Evolutionary conservation across 371 early-diverging fungal species (phyloP).

Genomic region (Syncephalastrum monosporum): DNA sequence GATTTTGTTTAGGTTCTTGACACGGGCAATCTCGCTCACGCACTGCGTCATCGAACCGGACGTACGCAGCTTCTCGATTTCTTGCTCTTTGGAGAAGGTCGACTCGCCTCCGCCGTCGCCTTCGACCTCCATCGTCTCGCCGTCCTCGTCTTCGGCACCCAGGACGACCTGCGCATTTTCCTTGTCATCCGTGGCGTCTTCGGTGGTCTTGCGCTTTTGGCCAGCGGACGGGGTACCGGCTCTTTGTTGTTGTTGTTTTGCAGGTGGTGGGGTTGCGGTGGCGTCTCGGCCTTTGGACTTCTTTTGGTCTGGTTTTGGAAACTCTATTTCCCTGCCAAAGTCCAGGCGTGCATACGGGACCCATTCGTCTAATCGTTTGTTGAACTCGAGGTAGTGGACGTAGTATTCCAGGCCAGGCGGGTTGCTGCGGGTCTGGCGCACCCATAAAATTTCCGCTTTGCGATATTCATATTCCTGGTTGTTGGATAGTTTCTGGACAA

Average conservation of each 20-base stretch:
- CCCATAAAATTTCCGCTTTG: conserved; percentile 92
- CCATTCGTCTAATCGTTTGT: conserved; percentile 99
- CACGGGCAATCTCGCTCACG: conserved; percentile 85
- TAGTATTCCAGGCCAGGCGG: conserved; percentile 78
- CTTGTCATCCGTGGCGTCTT: conserved; percentile 18
- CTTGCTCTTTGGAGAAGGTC: conserved; percentile 79
- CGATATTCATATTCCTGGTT: conserved; percentile 63
- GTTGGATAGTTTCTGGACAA: conserved; percentile 62
- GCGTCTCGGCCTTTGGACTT: conserved; percentile 51
- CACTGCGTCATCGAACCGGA: conserved; percentile 96
- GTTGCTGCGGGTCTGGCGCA: conserved; percentile 56
- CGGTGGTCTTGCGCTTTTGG: conserved; percentile 27
- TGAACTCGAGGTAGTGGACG: conserved; percentile 98
- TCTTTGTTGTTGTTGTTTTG: conserved; percentile 13
- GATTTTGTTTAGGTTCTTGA: conserved; percentile 92
- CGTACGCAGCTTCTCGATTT: conserved; percentile 88
- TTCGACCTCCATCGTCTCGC: conserved; percentile 20
- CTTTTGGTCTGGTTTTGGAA: conserved; percentile 70
- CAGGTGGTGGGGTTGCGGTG: conserved; percentile 26
- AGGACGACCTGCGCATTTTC: conserved; percentile 26
- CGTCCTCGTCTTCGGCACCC: conserved; percentile 54
- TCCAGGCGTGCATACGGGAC: conserved; percentile 75
- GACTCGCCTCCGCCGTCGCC: conserved; percentile 9
- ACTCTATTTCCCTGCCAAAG: conserved; percentile 71
- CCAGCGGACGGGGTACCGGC: conserved; percentile 25